Percentiles rank a stretch among this genome's conserved stretches.
phyloP scores from a whole-genome alignment of 495 filamentous ascomycete genomes.

The Tetracladium setigerum region DNA sequence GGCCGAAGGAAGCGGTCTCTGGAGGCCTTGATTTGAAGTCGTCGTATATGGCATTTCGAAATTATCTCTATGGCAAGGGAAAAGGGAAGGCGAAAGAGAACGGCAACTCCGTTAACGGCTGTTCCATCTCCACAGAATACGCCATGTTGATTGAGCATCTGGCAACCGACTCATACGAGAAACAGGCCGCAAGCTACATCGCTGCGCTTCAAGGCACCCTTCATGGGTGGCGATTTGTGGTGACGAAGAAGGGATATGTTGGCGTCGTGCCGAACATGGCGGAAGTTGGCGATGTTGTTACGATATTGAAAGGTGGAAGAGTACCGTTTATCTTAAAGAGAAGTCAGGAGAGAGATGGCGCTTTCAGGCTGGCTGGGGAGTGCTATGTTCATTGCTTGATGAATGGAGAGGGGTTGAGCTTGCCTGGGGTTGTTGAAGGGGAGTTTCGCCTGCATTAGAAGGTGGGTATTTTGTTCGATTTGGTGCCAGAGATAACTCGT shows the following conservation, averaged over 20 bases:
- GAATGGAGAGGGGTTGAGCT: slow-evolving; percentile 9
- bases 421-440: too few relatives aligned
- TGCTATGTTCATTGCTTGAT: slow-evolving; percentile 19
- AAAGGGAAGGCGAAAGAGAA: neutral
- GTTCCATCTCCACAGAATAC: too few relatives aligned
- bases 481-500: too few relatives aligned
- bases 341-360: neutral
- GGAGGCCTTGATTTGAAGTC: too few relatives aligned
- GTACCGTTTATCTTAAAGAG: slow-evolving; percentile 6
- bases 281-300: slow-evolving; percentile 1
- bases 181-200: neutral
- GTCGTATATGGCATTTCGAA: too few relatives aligned
- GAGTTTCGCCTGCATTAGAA: too few relatives aligned
- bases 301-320: neutral
- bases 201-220: neutral
- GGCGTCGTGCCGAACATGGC: neutral
- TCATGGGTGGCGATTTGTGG: neutral
- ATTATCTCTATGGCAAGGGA: too few relatives aligned
- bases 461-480: too few relatives aligned
- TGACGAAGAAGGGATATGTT: neutral
- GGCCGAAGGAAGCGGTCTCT: neutral
- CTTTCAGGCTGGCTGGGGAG: slow-evolving; percentile 8
- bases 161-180: neutral
- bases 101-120: too few relatives aligned
- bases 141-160: too few relatives aligned